Base-by-base conservation (phyloP, 208 protist genomes). In the Trypanosoma lewisi region DNA sequence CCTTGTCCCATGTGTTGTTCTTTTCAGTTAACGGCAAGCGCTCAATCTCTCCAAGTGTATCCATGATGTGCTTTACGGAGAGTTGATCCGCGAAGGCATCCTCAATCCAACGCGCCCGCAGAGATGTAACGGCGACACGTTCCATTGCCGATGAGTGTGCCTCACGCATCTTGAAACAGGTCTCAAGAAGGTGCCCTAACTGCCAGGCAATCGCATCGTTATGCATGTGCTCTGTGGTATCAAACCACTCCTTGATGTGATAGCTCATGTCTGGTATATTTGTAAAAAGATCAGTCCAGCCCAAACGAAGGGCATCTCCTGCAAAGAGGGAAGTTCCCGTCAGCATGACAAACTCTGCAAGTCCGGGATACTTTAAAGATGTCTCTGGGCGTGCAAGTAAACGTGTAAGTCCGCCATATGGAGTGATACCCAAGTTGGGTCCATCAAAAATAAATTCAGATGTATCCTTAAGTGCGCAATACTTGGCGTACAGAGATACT, bases 161-260 rank as follows among this genome's bases (percentile, higher is more conserved):
- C 42, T 87, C 81, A 36, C 84, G 78, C 86, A 94, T 93, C 59
- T 85, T 82, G 65, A 94, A 95, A 63, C 87, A 91, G 23, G 78
- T 85, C 63, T 94, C 85, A 17, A 97, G 75, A 51, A 97, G 67
- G 28, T 96, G 86, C 14, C 91, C 91, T 17, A 96, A 77, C 72
- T 96, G 91, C 92, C 89, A 95, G 19, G 87, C 85, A 57, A 96
- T 76, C 30, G 89, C 89, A 82, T 97, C 92, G 61, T 95, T 93
- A 67, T 95, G 89, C 87, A 97, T 94, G 71, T 95, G 89, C 69
- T 96, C 91, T 30, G 79, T 83, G 49, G 57, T 75, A 73, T 96
- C 75, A 67, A 96, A 96, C 91, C 91, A 96, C 44, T 95, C 85
- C 61, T 94, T 91, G 65, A 97, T 91, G 77, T 97, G 85, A 64